phyloP scores from a whole-genome alignment of 140 eudicot genomes.

The Senecio squalidus region DNA sequence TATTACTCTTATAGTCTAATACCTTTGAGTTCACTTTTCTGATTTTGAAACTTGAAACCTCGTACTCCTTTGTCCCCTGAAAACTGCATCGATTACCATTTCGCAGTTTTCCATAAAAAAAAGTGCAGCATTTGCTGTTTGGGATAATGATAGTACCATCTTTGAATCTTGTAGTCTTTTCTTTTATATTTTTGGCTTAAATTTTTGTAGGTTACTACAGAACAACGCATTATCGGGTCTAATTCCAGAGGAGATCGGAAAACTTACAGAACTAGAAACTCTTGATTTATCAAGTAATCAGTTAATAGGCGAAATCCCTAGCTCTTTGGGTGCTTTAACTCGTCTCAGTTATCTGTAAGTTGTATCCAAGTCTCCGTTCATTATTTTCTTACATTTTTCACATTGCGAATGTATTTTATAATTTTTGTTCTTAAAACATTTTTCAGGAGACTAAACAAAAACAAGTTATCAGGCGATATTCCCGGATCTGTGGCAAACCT shows the following conservation, averaged over 20 bases:
- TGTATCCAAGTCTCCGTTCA: not conserved
- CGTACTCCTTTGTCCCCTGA: not conserved
- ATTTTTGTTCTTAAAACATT: slow-evolving; percentile 13
- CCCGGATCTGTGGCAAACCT: slow-evolving; percentile 86
- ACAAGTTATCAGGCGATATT: slow-evolving; percentile 76
- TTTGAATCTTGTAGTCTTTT: slow-evolving; percentile 3
- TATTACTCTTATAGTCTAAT: not conserved
- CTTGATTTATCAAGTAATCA: slow-evolving; percentile 86
- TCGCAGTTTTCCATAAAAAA: not conserved
- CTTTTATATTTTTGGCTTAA: not conserved
- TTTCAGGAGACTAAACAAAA: slow-evolving; percentile 87
- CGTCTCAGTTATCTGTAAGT: slow-evolving; percentile 85
- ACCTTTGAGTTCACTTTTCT: not conserved
- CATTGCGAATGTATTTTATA: not conserved
- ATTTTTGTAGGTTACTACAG: slow-evolving; percentile 59
- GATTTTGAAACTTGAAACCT: not conserved
- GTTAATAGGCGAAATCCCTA: slow-evolving; percentile 81
- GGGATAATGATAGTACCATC: not conserved
- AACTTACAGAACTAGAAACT: slow-evolving; percentile 65
- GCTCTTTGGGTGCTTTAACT: slow-evolving; percentile 65
- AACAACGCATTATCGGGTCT: slow-evolving; percentile 77
- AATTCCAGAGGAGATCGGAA: slow-evolving; percentile 76
- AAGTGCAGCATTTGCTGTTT: not conserved
- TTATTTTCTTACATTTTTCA: not conserved
- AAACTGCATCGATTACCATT: not conserved